Conservation (phyloP, 192 early-diverging fungal species). For the Piromyces sp. region DNA sequence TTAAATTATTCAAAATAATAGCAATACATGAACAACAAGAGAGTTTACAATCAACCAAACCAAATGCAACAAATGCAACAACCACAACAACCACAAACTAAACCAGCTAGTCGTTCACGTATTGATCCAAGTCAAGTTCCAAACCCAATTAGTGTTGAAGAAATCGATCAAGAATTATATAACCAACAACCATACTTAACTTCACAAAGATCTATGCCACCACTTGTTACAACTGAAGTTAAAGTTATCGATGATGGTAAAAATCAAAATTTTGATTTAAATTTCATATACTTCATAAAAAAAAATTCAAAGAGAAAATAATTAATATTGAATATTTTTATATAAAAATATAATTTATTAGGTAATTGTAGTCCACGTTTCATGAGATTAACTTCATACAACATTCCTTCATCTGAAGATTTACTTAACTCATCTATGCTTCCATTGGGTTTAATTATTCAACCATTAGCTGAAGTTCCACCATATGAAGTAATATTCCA, state of each 20-base stretch:
- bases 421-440: constrained; percentile 57
- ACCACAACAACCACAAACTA: constrained; percentile 6
- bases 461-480: constrained; percentile 74
- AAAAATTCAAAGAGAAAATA: no score
- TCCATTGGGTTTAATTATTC: constrained; percentile 72
- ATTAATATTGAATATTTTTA: no score
- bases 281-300: no score
- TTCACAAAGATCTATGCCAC: constrained; percentile 43
- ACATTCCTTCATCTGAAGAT: constrained; percentile 68
- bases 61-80: background rate
- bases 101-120: constrained; percentile 5
- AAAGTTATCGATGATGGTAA: constrained; percentile 72
- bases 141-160: constrained; percentile 67
- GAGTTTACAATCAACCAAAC: background rate
- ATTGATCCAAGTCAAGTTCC: constrained; percentile 96
- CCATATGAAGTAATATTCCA: constrained; percentile 37
- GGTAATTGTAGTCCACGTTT: constrained; percentile 81
- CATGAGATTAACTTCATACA: constrained; percentile 73
- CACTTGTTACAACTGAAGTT: constrained; percentile 65
- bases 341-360: background rate
- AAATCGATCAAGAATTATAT: constrained; percentile 57
- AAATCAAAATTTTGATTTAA: background rate
- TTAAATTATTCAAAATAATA: background rate
- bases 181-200: constrained; percentile 51
- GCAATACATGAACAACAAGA: background rate